Evolutionary conservation across 2,329 filamentous ascomycete genomes (phyloP), one percentile per base, ranked within the genome.

Genomic region (Colletotrichum sansevieriae): DNA sequence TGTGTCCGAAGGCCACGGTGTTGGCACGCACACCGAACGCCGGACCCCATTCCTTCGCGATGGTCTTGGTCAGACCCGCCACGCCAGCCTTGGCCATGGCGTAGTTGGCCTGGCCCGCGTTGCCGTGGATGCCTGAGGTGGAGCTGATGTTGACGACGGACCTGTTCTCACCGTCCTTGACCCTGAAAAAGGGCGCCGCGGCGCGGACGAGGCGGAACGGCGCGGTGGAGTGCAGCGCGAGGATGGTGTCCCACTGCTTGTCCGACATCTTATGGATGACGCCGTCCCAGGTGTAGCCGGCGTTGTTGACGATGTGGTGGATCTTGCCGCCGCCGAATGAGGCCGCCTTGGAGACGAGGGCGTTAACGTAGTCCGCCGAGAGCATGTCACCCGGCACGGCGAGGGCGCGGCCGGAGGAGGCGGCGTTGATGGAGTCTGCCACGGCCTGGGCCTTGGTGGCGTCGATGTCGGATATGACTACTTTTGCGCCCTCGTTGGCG

Each of bases 101-200:
- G 80, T 97, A 97, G 84, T 97, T 97, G 74, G 91, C 89, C 84
- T 97, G 94, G n/a, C 94, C 94, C 8, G 93, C 92, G 77, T 97
- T 97, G 63, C 94, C 94, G 79, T 97, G 89, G 12, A 96, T 83
- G 61, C 94, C 94, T 37, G 88, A 92, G 1, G 94, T 97, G 61
- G 89, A 92, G 63, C 89, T 92, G 78, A 97, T 93, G 79, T 96
- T 97, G 82, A 97, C 87, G 74, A 97, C 90, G 78, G 87, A 90
- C 64, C 94, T 87, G 5, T 91, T 88, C 78, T 92, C 92, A 75
- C 92, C 90, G 78, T 97, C 94, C 73, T 90, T 92, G 71, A 97
- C 92, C 46, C 94, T 90, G 84, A 97, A 97, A 80, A 93, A 97
- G 22, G 93, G 92, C 0, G 93, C 92, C 1, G 93, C 93, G 52